Evolutionary conservation across 768 basidiomycete genomes (phyloP).

Genomic region (Amanita molliuscula): DNA sequence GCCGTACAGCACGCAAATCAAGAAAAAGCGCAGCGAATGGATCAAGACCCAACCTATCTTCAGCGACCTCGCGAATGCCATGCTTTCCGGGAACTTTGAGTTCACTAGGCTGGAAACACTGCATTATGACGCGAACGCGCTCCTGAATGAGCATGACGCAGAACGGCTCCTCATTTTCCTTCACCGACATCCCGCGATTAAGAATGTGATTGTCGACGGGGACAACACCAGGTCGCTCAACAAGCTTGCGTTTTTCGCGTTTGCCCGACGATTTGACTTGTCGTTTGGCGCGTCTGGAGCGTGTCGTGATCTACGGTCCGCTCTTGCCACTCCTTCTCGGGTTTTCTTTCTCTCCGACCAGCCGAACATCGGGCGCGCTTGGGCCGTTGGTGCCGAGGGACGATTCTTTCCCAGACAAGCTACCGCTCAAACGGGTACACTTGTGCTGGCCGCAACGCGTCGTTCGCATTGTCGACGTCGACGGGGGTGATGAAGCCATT

Average conservation of each 20-base stretch:
- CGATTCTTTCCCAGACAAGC: neutral
- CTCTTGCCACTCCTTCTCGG: slow-evolving; percentile 2
- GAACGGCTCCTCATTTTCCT: neutral
- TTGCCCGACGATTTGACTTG: neutral
- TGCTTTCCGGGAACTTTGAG: neutral
- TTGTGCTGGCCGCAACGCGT: slow-evolving; percentile 4
- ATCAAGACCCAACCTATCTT: neutral
- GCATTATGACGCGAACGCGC: neutral
- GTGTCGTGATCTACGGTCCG: neutral
- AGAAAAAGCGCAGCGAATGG: neutral
- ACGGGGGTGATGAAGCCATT: neutral
- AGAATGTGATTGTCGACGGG: neutral
- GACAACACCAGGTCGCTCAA: neutral
- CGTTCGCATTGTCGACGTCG: slow-evolving; percentile 1
- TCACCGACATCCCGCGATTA: neutral
- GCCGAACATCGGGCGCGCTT: neutral
- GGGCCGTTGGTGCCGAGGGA: neutral
- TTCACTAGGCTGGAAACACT: neutral
- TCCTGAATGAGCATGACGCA: neutral
- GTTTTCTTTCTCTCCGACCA: slow-evolving; percentile 1
- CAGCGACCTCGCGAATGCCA: neutral
- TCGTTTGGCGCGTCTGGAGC: neutral
- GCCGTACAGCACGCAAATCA: neutral
- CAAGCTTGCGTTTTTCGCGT: neutral
- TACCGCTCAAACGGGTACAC: slow-evolving; percentile 3